phyloP scores from a whole-genome alignment of 495 filamentous ascomycete species.

The Alectoria sarmentosa region DNA sequence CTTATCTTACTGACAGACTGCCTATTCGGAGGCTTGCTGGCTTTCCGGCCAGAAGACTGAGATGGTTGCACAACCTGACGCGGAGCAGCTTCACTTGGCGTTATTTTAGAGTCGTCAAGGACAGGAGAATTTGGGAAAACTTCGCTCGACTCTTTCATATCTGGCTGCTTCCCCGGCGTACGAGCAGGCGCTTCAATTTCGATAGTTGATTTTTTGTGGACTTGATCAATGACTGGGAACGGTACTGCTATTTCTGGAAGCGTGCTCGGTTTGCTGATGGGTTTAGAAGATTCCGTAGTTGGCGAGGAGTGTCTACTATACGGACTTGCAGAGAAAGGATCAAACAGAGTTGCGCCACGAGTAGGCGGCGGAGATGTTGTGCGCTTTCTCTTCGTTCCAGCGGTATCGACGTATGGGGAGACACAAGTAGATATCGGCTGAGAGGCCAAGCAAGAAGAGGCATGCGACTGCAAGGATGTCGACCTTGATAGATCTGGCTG shows the following conservation, averaged over 20 bases:
- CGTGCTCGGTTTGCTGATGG: background rate
- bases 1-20: background rate
- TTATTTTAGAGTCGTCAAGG: background rate
- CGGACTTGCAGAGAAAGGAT: background rate
- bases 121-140: background rate
- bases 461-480: background rate
- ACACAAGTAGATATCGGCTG: background rate
- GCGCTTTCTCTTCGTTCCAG: slow-evolving; percentile 12
- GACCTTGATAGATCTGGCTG: background rate
- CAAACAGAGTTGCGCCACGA: background rate
- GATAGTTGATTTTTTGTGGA: background rate
- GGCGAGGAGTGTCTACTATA: background rate
- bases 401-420: background rate
- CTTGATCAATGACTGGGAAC: background rate
- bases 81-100: background rate
- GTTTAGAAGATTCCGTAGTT: background rate
- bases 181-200: background rate
- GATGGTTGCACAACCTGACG: background rate
- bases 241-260: background rate
- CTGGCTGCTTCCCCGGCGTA: background rate
- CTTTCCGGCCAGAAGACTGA: background rate
- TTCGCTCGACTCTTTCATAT: background rate
- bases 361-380: slow-evolving; percentile 7
- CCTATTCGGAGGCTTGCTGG: background rate
- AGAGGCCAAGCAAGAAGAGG: background rate